Evolutionary conservation across 148 eudicot species (phyloP).

Genomic region (Camellia granthamiana): DNA sequence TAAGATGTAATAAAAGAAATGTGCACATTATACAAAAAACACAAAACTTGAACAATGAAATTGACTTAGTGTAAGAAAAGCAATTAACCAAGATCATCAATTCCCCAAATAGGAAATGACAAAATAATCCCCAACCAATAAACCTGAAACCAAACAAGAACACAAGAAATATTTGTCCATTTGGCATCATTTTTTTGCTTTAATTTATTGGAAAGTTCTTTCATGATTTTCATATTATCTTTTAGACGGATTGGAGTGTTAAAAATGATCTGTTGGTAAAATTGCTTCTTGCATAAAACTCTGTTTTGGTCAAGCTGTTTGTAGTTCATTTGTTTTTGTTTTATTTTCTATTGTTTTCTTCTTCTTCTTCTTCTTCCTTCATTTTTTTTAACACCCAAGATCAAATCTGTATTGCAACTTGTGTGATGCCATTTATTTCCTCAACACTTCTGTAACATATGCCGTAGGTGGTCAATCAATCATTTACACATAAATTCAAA

Average conservation of each 20-base stretch:
- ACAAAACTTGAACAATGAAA: background rate
- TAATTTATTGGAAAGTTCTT: no score
- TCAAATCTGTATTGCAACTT: background rate
- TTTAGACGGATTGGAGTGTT: no score
- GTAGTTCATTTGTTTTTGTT: background rate
- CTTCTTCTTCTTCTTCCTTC: background rate
- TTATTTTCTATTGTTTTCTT: background rate
- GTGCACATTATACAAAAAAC: no score
- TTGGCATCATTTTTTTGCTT: background rate
- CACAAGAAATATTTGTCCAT: no score
- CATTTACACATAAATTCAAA: background rate
- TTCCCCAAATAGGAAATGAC: no score
- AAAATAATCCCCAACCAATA: no score
- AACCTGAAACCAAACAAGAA: no score
- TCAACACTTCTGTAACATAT: background rate
- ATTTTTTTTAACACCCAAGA: background rate
- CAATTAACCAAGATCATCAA: no score
- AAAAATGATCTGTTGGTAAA: no score
- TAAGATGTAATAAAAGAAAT: no score
- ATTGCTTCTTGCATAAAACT: slow-evolving; percentile 1
- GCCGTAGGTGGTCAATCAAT: background rate
- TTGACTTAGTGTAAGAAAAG: background rate
- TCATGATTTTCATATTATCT: no score
- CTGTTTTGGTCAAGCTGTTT: background rate
- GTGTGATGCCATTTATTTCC: no score